Evolutionary conservation across 2,329 filamentous ascomycete genomes (phyloP).

Genomic region (Corinectria fuckeliana): DNA sequence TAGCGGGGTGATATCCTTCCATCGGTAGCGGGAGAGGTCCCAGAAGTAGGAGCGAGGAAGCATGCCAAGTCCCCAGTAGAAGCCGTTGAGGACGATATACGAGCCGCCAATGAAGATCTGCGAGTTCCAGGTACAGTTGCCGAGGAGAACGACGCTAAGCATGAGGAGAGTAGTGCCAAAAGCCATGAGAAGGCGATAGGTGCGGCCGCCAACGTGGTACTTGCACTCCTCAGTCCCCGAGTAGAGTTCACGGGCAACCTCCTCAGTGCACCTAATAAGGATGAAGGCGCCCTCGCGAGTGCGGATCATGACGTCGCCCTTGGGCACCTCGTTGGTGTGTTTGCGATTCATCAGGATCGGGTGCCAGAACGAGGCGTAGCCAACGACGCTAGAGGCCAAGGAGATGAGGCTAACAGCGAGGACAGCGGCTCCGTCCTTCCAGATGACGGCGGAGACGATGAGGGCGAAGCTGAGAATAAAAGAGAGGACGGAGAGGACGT

Average conservation of each 20-base stretch:
- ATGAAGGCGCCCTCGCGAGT: slow-evolving; percentile 67
- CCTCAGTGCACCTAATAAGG: slow-evolving; percentile 62
- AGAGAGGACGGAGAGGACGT: slow-evolving; percentile 60
- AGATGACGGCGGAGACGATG: slow-evolving; percentile 49
- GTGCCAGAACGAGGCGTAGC: slow-evolving; percentile 64
- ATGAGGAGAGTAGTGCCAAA: slow-evolving; percentile 66
- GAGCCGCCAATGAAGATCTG: slow-evolving; percentile 64
- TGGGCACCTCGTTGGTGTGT: slow-evolving; percentile 55
- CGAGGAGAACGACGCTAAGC: slow-evolving; percentile 65
- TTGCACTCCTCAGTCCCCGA: slow-evolving; percentile 65
- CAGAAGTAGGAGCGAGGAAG: slow-evolving; percentile 58
- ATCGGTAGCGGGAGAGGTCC: slow-evolving; percentile 62
- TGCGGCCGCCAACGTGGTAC: slow-evolving; percentile 56
- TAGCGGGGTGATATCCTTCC: slow-evolving; percentile 48
- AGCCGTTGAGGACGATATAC: slow-evolving; percentile 65
- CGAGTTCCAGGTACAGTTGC: slow-evolving; percentile 66
- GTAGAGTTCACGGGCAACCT: slow-evolving; percentile 68
- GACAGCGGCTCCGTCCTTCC: slow-evolving; percentile 46
- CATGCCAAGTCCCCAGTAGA: slow-evolving; percentile 64
- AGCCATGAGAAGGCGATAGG: slow-evolving; percentile 62
- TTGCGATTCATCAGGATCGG: slow-evolving; percentile 60
- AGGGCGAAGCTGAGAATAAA: slow-evolving; percentile 56
- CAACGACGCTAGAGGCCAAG: slow-evolving; percentile 58
- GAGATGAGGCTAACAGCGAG: slow-evolving; percentile 59
- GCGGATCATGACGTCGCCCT: slow-evolving; percentile 66